Percentiles rank a stretch among this genome's conserved stretches.
Evolutionary conservation across 2,329 filamentous ascomycete genomes (phyloP).

Genomic region (Teratosphaeria pseudoeucalypti): DNA sequence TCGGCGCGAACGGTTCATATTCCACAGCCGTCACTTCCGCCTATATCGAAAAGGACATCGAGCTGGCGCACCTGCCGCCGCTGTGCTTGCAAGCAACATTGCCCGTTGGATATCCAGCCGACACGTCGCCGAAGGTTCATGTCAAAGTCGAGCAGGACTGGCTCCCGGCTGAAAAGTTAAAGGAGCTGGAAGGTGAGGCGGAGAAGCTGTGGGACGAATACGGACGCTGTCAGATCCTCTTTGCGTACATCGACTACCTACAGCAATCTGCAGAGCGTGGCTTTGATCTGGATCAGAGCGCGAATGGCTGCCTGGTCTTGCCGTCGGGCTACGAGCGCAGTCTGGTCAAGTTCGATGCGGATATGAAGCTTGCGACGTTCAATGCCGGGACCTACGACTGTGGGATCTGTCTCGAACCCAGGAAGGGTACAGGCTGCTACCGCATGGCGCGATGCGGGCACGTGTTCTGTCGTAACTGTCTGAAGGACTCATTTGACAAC

Average conservation of each 20-base stretch:
- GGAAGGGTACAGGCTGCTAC: constrained; percentile 76
- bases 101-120: constrained; percentile 46
- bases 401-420: constrained; percentile 80
- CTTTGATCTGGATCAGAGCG: constrained; percentile 39
- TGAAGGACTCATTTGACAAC: constrained; percentile 81
- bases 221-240: constrained; percentile 46
- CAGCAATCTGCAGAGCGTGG: constrained; percentile 47
- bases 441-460: constrained; percentile 74
- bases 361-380: constrained; percentile 63
- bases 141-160: constrained; percentile 42
- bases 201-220: constrained; percentile 49
- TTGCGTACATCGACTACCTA: constrained; percentile 49
- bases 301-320: constrained; percentile 36
- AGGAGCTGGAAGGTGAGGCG: constrained; percentile 38
- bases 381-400: constrained; percentile 80
- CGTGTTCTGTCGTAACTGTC: constrained; percentile 80
- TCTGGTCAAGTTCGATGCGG: constrained; percentile 68
- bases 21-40: constrained; percentile 5
- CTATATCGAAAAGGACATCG: constrained; percentile 29
- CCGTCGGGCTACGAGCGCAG: constrained; percentile 50
- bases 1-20: constrained; percentile 1
- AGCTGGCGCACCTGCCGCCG: constrained; percentile 47
- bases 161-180: constrained; percentile 38
- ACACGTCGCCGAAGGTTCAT: constrained; percentile 39
- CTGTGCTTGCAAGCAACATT: constrained; percentile 44